Evolutionary conservation across 2,329 filamentous ascomycete species (phyloP).

Genomic region (Endothia cerciana): DNA sequence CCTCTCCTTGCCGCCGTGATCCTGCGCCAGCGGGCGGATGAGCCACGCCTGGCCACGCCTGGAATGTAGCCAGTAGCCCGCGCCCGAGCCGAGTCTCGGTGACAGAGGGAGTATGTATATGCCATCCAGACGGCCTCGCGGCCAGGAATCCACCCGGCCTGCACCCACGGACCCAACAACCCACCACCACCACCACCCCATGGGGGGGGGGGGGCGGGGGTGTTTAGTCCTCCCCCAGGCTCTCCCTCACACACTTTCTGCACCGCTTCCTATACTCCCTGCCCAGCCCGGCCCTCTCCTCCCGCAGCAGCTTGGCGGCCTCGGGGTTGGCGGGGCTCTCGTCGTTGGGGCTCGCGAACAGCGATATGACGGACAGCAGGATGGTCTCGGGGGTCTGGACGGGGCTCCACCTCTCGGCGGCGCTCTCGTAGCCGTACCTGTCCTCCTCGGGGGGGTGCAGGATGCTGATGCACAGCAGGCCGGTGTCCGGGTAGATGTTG

Average conservation of each 20-base stretch:
- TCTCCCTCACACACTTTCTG: conserved; percentile 78
- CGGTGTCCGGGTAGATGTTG: conserved; percentile 80
- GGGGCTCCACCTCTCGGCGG: conserved; percentile 89
- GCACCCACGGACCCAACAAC: neutral
- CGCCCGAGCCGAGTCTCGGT: too few species aligned
- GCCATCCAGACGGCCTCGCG: too few species aligned
- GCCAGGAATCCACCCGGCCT: too few species aligned
- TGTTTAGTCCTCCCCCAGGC: conserved; percentile 72
- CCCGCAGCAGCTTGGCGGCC: conserved; percentile 84
- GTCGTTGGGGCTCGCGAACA: conserved; percentile 91
- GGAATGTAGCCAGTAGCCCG: too few species aligned
- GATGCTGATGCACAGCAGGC: conserved; percentile 95
- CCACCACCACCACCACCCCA: neutral
- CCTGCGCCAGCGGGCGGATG: too few species aligned
- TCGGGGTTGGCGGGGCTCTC: conserved; percentile 96
- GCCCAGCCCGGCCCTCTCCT: conserved; percentile 65
- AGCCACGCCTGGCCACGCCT: too few species aligned
- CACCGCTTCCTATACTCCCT: conserved; percentile 80
- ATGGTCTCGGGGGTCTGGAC: conserved; percentile 97
- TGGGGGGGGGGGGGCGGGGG: too few species aligned
- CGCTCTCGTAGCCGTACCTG: conserved; percentile 89
- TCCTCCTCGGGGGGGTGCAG: conserved; percentile 95
- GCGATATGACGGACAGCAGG: conserved; percentile 85
- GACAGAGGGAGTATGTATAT: too few species aligned
- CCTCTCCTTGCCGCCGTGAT: too few species aligned